Conservation (phyloP, 805 yeast species). For the Kazachstania psychrophila region DNA sequence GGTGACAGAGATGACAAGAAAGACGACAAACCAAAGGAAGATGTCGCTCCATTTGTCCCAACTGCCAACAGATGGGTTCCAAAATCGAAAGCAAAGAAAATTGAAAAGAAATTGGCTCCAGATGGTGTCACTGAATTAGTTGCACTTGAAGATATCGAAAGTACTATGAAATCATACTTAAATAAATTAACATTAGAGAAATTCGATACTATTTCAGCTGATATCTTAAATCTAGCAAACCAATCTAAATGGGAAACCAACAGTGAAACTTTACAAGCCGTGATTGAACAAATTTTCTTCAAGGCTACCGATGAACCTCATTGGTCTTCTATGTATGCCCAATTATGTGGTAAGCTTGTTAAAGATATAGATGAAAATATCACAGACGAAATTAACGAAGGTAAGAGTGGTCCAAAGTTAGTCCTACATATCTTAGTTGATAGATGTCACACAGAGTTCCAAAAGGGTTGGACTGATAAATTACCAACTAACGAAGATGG, state of each 20-base stretch:
- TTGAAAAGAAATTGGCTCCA: constrained; percentile 59
- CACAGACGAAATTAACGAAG: constrained; percentile 43
- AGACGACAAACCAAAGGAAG: constrained; percentile 49
- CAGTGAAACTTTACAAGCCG: constrained; percentile 69
- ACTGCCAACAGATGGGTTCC: constrained; percentile 93
- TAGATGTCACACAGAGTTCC: constrained; percentile 88
- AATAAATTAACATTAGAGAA: constrained; percentile 92
- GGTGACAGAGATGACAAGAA: constrained; percentile 34
- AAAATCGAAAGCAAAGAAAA: constrained; percentile 50
- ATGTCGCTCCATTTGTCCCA: constrained; percentile 70
- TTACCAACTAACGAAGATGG: constrained; percentile 78
- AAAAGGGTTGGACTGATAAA: constrained; percentile 87
- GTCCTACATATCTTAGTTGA: constrained; percentile 73
- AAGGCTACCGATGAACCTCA: constrained; percentile 98
- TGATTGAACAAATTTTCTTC: constrained; percentile 78
- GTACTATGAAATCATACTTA: constrained; percentile 78
- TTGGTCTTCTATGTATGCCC: constrained; percentile 95
- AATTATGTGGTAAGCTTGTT: constrained; percentile 75
- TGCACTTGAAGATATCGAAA: constrained; percentile 61
- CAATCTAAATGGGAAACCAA: constrained; percentile 84
- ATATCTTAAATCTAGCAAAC: constrained; percentile 65
- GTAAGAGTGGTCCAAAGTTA: constrained; percentile 55
- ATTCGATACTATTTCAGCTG: constrained; percentile 71
- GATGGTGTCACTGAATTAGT: constrained; percentile 66
- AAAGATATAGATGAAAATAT: constrained; percentile 58